Percentiles rank a stretch among this genome's conserved stretches.
phyloP scores from a whole-genome alignment of 1,139 yeast genomes.

The Lizanozyma gosingica region DNA sequence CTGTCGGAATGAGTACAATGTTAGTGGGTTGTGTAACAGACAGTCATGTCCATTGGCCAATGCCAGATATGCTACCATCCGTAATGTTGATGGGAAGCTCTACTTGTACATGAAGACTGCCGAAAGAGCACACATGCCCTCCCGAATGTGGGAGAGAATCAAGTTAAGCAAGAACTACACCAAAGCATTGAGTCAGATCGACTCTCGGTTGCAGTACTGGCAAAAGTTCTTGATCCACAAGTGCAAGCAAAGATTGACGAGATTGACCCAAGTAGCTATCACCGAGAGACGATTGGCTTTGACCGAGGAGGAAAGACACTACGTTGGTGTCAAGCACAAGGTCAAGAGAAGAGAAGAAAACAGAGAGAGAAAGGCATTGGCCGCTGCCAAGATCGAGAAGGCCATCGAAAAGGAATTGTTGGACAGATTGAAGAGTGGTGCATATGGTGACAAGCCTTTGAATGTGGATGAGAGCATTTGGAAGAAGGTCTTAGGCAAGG shows the following conservation, averaged over 20 bases:
- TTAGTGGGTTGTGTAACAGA: conserved; percentile 82
- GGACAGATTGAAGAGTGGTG: conserved; percentile 93
- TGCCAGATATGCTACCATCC: conserved; percentile 91
- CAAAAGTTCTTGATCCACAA: conserved; percentile 84
- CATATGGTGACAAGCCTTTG: conserved; percentile 94
- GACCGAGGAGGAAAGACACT: conserved; percentile 85
- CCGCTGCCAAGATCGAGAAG: conserved; percentile 94
- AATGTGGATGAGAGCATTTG: conserved; percentile 94
- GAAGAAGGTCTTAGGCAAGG: conserved; percentile 83
- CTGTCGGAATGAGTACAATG: conserved; percentile 84
- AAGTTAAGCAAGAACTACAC: conserved; percentile 81
- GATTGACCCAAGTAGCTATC: conserved; percentile 90
- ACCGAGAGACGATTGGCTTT: conserved; percentile 92
- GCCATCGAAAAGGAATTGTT: conserved; percentile 91
- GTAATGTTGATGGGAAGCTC: conserved; percentile 77
- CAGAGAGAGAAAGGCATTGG: conserved; percentile 91
- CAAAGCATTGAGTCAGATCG: conserved; percentile 81
- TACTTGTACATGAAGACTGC: conserved; percentile 95
- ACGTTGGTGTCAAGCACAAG: conserved; percentile 87
- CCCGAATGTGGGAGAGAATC: conserved; percentile 89
- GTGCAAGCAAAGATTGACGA: conserved; percentile 90
- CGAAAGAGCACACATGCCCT: conserved; percentile 93
- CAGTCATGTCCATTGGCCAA: conserved; percentile 95
- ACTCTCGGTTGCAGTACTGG: conserved; percentile 84
- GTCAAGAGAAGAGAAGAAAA: conserved; percentile 90